Conservation (phyloP, 2,329 filamentous ascomycete genomes). For the Aphanocladium album region DNA sequence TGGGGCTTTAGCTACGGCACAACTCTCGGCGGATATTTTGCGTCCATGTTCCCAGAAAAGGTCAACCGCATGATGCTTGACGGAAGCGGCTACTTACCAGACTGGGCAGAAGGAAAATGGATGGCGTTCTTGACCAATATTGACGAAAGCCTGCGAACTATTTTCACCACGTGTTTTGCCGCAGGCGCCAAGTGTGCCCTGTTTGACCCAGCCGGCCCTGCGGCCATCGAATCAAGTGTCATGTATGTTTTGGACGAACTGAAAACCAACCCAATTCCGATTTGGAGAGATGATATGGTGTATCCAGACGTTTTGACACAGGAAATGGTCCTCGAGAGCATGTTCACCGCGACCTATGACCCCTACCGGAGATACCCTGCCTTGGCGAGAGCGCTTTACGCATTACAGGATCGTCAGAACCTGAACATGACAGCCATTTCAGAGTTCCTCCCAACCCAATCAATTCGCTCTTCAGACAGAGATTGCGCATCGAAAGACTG, state of each 20-base stretch:
- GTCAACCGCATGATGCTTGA: conserved; percentile 39
- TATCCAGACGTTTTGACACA: background rate
- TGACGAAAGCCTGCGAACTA: background rate
- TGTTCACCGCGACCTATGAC: background rate
- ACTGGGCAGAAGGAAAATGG: background rate
- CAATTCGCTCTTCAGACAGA: background rate
- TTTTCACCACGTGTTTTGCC: background rate
- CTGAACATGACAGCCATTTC: background rate
- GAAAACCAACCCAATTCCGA: background rate
- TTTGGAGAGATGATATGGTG: background rate
- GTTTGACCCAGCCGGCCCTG: background rate
- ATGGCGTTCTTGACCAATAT: background rate
- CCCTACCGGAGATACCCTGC: background rate
- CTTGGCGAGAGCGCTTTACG: background rate
- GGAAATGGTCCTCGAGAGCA: background rate
- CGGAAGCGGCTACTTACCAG: conserved; percentile 27
- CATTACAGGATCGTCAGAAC: background rate
- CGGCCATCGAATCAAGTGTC: background rate
- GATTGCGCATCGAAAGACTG: background rate
- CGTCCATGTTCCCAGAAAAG: conserved; percentile 30
- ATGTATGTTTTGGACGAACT: background rate
- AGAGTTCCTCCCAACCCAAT: background rate
- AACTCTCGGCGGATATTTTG: conserved; percentile 29
- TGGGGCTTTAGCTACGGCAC: conserved; percentile 46
- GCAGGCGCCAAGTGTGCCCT: background rate